These are phyloP conservation scores for Neoboletus magnificus DNA, from an alignment of 768 basidiomycete genomes.

Conservation along the genomic window DNA sequence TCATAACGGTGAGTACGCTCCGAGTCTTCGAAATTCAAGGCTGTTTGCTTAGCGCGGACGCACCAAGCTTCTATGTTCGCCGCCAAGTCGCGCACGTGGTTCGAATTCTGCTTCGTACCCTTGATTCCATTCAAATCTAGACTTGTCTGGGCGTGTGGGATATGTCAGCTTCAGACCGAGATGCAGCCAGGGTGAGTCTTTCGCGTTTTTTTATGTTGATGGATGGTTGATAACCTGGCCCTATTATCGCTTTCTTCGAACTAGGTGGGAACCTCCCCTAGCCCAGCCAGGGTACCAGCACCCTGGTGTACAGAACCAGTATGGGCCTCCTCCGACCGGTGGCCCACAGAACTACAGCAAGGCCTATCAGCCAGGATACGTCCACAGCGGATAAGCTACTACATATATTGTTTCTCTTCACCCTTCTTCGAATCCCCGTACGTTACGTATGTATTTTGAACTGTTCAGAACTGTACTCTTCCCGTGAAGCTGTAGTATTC, in stretches of 20 bases:
- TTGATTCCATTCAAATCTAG: conserved; percentile 61
- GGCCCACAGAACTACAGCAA: conserved; percentile 12
- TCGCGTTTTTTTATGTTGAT: not conserved
- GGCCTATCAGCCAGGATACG: conserved; percentile 31
- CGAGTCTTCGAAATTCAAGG: not conserved
- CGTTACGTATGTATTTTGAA: not conserved
- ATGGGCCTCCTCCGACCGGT: conserved; percentile 2
- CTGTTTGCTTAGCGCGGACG: not conserved
- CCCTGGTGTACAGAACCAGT: conserved; percentile 28
- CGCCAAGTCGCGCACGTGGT: conserved; percentile 68
- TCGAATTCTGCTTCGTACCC: conserved; percentile 74
- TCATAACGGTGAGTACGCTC: conserved; percentile 57
- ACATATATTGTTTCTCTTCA: not conserved
- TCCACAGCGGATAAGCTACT: conserved; percentile 13
- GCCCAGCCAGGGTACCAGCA: conserved; percentile 36
- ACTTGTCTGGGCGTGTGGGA: conserved; percentile 67
- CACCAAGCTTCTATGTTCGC: conserved; percentile 52
- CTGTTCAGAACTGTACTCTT: not conserved
- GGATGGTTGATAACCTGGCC: not conserved
- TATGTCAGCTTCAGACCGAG: conserved; percentile 63
- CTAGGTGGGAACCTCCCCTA: conserved; percentile 36
- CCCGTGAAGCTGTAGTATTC: not conserved
- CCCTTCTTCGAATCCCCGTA: not conserved
- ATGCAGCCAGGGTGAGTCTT: conserved; percentile 47
- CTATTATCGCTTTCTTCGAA: not conserved